These are phyloP conservation scores for Dryas octopetala DNA, from an alignment of 306 rosid genomes.

Conservation along the genomic window DNA sequence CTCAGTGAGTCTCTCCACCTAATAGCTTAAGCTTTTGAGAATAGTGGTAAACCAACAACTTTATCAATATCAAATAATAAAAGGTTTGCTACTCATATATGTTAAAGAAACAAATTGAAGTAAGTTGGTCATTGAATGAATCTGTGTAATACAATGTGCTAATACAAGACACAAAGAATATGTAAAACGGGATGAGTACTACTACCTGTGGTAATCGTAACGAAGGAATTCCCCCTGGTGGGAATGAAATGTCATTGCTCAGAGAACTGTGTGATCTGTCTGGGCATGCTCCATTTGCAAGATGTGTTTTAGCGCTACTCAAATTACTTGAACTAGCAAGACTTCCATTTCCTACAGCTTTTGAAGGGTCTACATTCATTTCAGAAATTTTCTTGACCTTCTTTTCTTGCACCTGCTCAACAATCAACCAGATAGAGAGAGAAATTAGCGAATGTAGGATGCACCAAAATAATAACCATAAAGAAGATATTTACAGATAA, in stretches of 20 bases:
- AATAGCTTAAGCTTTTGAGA: not conserved
- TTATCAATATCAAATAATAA: no score
- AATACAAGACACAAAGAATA: slow-evolving; percentile 3
- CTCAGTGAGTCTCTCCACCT: no score
- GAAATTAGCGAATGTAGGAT: slow-evolving; percentile 21
- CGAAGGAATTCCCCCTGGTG: slow-evolving; percentile 75
- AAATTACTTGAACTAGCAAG: slow-evolving; percentile 82
- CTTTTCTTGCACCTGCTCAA: slow-evolving; percentile 91
- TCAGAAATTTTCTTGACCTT: slow-evolving; percentile 90
- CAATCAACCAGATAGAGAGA: slow-evolving; percentile 29
- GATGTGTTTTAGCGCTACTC: slow-evolving; percentile 49
- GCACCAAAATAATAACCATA: not conserved
- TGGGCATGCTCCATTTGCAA: slow-evolving; percentile 79
- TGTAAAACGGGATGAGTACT: slow-evolving; percentile 36
- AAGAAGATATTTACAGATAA: not conserved
- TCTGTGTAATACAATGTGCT: not conserved
- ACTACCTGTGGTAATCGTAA: slow-evolving; percentile 87
- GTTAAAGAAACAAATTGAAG: no score
- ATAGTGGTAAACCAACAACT: not conserved
- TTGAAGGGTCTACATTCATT: slow-evolving; percentile 80
- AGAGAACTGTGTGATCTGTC: slow-evolving; percentile 53
- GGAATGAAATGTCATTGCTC: slow-evolving; percentile 65
- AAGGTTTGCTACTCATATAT: no score
- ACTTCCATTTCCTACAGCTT: slow-evolving; percentile 73
- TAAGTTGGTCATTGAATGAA: no score